phyloP scores from a whole-genome alignment of 2,329 filamentous ascomycete genomes.

The Cladophialophora carrionii region DNA sequence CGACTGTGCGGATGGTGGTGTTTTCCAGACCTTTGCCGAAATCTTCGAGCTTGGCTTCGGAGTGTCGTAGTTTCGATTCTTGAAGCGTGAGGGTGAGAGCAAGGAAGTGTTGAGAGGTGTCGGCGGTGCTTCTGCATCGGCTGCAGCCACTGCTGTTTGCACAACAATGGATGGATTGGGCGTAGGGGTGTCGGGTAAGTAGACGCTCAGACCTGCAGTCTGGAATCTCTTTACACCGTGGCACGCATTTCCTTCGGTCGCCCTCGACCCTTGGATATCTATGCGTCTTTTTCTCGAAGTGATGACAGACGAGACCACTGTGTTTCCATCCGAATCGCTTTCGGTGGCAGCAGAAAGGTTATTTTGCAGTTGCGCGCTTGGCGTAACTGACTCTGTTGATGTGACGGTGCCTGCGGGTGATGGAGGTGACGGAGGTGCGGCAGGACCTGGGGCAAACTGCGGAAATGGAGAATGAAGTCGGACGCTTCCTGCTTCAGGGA shows the following conservation, averaged over 20 bases:
- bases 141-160: conserved; percentile 21
- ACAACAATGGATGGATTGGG: conserved; percentile 26
- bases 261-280: conserved; percentile 16
- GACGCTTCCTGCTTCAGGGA: conserved; percentile 1
- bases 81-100: conserved; percentile 28
- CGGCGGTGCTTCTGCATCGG: conserved; percentile 12
- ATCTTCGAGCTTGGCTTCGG: conserved; percentile 13
- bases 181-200: conserved; percentile 19
- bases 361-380: conserved; percentile 17
- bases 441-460: background rate
- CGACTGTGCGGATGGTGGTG: conserved; percentile 21
- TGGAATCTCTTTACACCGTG: conserved; percentile 14
- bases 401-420: conserved; percentile 5
- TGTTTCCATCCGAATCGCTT: conserved; percentile 21
- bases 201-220: conserved; percentile 21
- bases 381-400: conserved; percentile 7
- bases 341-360: conserved; percentile 12
- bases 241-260: conserved; percentile 1
- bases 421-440: conserved; percentile 11
- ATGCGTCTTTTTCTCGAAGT: conserved; percentile 25
- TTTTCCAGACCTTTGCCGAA: conserved; percentile 12
- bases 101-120: conserved; percentile 19
- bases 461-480: conserved; percentile 22
- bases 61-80: conserved; percentile 23
- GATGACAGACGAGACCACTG: conserved; percentile 8